Evolutionary conservation across 179 eudicot genomes (phyloP), one percentile per base, ranked within the genome.

Genomic region (Gypsophila paniculata): DNA sequence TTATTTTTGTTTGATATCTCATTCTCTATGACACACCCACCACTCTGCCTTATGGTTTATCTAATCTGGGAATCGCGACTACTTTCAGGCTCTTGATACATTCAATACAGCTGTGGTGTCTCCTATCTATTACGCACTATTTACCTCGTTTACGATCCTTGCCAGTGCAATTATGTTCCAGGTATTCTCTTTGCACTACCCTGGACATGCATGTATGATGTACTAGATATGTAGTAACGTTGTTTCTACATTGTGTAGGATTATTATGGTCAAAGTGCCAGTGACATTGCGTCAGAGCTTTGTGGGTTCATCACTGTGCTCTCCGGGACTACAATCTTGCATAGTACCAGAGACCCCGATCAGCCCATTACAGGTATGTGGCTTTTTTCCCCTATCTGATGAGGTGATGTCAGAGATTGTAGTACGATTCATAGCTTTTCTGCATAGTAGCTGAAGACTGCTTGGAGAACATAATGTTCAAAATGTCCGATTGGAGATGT

Each of bases 101-200:
- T 88, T 86, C 75, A 88, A 86, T 69, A 86, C 93, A 8, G 85
- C 89, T 22, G 73, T 89, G 75, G 96, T 92, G 60, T 92, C 98
- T 72, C 98, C 98, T 68, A 88, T 92, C 72, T 90, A 92, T 71
- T 92, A 90, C 75, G 96, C 93, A 32, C 61, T 92, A 82, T 92
- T 92, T 82, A 92, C 98, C 70, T 82, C 96, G 44, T 86, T 92
- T 63, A 92, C 98, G 42, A 90, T 92, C 77, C 77, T 92, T 29
- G 98, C 96, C 23, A 92, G 98, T 79, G 89, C 93, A 54, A 91
- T 91, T 63, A 88, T 91, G 97, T 91, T 90, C 84, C 80, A 91
- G 93, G 97, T 90, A 84, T 54, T 59, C 58, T 29, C 52, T 66
- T 36, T 59, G 22, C 46, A 34, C 36, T 23, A 54, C 32, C 39